A percentile compares a stretch with the other conserved stretches of the same genome.
These are phyloP conservation scores for Aspergillus baeticus DNA, from an alignment of 495 filamentous ascomycete genomes.

Conservation along the genomic window DNA sequence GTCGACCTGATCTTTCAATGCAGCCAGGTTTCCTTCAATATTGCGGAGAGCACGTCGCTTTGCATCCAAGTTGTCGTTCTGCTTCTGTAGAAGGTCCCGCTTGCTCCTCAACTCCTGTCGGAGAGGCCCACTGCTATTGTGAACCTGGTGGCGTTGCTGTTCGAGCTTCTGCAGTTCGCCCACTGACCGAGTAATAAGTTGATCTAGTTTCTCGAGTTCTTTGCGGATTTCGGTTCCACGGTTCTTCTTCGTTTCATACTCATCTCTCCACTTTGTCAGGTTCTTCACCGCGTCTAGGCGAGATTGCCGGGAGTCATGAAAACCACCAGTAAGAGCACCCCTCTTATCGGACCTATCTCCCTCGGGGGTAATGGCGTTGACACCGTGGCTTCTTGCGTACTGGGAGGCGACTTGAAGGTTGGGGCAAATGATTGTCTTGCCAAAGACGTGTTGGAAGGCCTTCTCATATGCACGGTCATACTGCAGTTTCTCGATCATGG, in stretches of 20 bases:
- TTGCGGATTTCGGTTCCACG: conserved; percentile 58
- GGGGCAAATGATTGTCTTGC: conserved; percentile 91
- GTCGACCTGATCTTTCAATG: conserved; percentile 68
- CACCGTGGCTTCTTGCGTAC: conserved; percentile 84
- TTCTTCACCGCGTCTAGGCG: conserved; percentile 78
- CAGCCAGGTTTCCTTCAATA: conserved; percentile 72
- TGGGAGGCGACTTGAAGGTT: conserved; percentile 81
- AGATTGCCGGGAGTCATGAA: conserved; percentile 77
- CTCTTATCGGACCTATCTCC: conserved; percentile 93
- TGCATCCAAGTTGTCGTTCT: conserved; percentile 69
- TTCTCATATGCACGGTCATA: conserved; percentile 75
- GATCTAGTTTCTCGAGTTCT: conserved; percentile 74
- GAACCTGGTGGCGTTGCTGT: conserved; percentile 72
- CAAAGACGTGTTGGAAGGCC: conserved; percentile 92
- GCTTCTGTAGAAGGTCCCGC: conserved; percentile 66
- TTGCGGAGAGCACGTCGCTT: conserved; percentile 68
- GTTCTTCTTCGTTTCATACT: conserved; percentile 64
- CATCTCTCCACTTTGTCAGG: conserved; percentile 70
- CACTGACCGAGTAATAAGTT: conserved; percentile 79
- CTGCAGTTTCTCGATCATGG: conserved; percentile 81
- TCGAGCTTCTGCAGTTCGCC: conserved; percentile 81
- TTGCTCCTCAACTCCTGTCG: conserved; percentile 71
- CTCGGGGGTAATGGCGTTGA: conserved; percentile 90
- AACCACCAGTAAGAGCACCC: conserved; percentile 92
- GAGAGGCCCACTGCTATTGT: conserved; percentile 79